Evolutionary conservation across 148 eudicot genomes (phyloP).

Genomic region (Amaranthus palmeri): DNA sequence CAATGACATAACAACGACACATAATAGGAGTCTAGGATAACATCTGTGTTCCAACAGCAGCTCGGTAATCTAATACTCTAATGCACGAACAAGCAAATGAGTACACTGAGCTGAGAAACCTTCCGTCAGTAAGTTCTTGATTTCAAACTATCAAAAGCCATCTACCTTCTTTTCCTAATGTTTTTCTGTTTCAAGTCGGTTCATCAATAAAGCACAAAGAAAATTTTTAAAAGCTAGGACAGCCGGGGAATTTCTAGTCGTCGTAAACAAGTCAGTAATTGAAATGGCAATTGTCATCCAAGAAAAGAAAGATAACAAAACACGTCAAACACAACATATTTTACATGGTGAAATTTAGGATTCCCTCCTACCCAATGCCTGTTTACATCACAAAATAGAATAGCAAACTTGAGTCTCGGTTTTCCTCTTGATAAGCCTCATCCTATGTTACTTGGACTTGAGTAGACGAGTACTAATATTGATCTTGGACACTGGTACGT

Average conservation of each 20-base stretch:
- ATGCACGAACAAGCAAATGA: neutral
- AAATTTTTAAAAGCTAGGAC: neutral
- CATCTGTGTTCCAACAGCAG: neutral
- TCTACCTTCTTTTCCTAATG: neutral
- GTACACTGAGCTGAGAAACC: neutral
- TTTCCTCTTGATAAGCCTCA: too few relatives aligned
- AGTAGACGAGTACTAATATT: too few relatives aligned
- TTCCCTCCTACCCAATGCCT: too few relatives aligned
- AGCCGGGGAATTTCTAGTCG: neutral
- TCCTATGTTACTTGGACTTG: too few relatives aligned
- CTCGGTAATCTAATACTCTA: neutral
- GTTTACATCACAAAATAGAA: too few relatives aligned
- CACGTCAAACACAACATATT: too few relatives aligned
- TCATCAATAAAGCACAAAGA: neutral
- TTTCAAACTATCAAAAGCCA: neutral
- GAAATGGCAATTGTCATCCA: too few relatives aligned
- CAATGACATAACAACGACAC: neutral
- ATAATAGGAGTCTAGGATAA: neutral
- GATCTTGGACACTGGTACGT: too few relatives aligned
- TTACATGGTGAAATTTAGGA: too few relatives aligned
- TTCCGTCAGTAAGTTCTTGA: neutral
- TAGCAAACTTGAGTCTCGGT: too few relatives aligned
- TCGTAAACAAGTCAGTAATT: too few relatives aligned
- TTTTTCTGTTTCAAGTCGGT: neutral
- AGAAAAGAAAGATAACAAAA: too few relatives aligned